These are phyloP conservation scores for Russula olivacea DNA, from an alignment of 768 basidiomycete genomes.

Conservation along the genomic window DNA sequence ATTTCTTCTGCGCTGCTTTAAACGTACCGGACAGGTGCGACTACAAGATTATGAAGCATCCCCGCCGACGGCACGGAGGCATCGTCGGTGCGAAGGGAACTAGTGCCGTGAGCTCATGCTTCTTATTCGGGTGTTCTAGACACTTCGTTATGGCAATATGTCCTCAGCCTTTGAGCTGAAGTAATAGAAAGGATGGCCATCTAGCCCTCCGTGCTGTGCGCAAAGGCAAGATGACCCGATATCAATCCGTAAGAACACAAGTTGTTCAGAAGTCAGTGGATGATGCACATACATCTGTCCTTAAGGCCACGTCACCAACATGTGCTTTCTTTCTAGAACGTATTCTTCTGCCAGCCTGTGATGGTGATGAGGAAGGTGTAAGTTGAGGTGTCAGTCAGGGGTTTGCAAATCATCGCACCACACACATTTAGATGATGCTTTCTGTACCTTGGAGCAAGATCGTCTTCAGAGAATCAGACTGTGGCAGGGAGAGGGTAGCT, in stretches of 20 bases:
- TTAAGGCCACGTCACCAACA: conserved; percentile 6
- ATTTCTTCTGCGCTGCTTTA: background rate
- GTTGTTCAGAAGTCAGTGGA: background rate
- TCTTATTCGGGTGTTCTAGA: background rate
- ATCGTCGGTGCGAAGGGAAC: background rate
- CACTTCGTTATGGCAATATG: background rate
- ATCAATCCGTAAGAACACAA: background rate
- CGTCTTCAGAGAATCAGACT: background rate
- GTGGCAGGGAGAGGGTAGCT: background rate
- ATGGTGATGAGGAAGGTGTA: too few relatives aligned
- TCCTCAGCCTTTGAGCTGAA: background rate
- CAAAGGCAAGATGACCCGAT: background rate
- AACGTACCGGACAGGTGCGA: background rate
- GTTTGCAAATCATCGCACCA: background rate
- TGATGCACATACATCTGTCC: background rate
- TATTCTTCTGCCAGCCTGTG: background rate
- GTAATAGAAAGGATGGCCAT: background rate
- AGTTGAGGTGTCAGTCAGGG: too few relatives aligned
- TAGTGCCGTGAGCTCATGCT: background rate
- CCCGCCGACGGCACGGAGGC: background rate
- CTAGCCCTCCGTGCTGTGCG: background rate
- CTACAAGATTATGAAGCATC: background rate
- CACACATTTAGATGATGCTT: background rate
- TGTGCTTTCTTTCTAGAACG: background rate
- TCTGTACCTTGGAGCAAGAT: background rate